Evolutionary conservation across 2,329 filamentous ascomycete genomes (phyloP), one percentile per base, ranked within the genome.

Genomic region (Trichoderma pleuroti): DNA sequence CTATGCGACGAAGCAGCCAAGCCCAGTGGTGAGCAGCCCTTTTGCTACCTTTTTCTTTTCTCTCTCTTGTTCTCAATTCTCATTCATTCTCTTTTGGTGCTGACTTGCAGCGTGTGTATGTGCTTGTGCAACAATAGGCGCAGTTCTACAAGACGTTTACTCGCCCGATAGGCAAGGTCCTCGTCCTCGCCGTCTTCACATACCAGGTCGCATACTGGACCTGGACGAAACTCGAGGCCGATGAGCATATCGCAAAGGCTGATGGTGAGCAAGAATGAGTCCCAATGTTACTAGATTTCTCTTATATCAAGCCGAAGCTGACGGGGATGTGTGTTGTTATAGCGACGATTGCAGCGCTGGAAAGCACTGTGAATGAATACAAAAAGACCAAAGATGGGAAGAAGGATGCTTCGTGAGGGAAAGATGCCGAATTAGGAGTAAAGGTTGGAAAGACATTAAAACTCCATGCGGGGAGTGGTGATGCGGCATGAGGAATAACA

Each of bases 161-260:
- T 49, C 86, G 91, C 2, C 92, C 93, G 3, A 84, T 95, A 59
- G 86, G 88, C 67, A 95, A 94, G 82, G 89, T 90, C 68, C 87
- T 93, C 74, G 85, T 95, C 46, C 86, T 92, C 77, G 92, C 93
- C 68, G 86, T 94, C 69, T 90, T 93, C 77, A 91, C 90, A 2
- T 96, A 95, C 79, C 93, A 96, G 81, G 76, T 92, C n/a, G 81
- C 86, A 16, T 95, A 94, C 81, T 93, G 88, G 83, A 82, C 82
- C 16, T 96, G 93, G 93, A 78, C 88, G 46, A 92, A 91, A 80
- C 84, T 95, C 64, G 92, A 94, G 80, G 86, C 87, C 39, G 86
- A 92, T 68, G 93, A 96, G 81, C 83, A 87, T 70, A 89, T 86
- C 76, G 82, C 82, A 24, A 84, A 89, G 57, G 87, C 87, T 74